Evolutionary conservation across 371 early-diverging fungal genomes (phyloP).

Genomic region (Chytridiales sp.): DNA sequence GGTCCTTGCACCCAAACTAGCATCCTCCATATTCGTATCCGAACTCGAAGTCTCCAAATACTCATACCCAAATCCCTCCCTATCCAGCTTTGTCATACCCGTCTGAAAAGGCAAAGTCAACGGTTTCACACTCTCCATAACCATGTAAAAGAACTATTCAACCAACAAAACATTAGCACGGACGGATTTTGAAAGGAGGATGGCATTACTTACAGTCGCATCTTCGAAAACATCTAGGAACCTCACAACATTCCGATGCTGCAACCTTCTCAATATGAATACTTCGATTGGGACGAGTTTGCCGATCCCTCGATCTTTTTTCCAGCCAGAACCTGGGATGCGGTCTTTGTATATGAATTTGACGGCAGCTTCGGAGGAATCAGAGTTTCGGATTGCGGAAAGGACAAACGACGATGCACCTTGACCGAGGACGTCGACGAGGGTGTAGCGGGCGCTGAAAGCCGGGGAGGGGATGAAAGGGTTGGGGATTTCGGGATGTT

Average conservation of each 20-base stretch:
- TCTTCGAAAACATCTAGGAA: conserved; percentile 79
- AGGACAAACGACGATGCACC: conserved; percentile 56
- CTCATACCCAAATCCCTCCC: neutral
- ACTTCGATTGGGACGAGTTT: conserved; percentile 35
- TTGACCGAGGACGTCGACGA: no score
- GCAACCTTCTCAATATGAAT: conserved; percentile 28
- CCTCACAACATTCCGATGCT: conserved; percentile 83
- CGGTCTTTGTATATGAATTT: conserved; percentile 49
- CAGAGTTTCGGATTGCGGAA: conserved; percentile 28
- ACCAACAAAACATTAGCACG: neutral
- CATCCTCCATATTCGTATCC: no score
- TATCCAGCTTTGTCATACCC: neutral
- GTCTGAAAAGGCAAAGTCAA: neutral
- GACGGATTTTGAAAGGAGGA: neutral
- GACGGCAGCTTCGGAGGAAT: conserved; percentile 38
- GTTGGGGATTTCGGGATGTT: no score
- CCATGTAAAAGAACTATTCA: conserved; percentile 37
- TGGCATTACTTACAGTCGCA: conserved; percentile 11
- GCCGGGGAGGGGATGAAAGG: no score
- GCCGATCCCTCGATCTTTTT: conserved; percentile 28
- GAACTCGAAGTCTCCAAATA: neutral
- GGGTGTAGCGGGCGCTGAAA: no score
- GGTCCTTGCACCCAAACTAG: no score
- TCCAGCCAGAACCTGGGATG: conserved; percentile 30
- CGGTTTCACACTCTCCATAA: conserved; percentile 38